Evolutionary conservation across 805 yeast genomes (phyloP), one percentile per base, ranked within the genome.

Genomic region (Monosporozyma aerobia): DNA sequence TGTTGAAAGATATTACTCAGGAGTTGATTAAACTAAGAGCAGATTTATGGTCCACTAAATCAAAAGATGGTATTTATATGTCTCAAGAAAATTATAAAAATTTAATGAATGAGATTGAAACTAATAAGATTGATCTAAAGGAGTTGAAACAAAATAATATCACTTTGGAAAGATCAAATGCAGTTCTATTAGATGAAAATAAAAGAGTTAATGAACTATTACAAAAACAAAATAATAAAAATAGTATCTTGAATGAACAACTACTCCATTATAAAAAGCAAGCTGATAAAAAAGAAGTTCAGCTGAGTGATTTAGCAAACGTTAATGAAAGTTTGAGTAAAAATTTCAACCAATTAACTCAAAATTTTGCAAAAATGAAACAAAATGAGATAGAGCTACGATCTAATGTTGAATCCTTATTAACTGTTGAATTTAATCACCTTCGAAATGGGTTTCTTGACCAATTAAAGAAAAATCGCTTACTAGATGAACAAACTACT

Each of bases 21-120:
- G 85, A 66, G 68, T 72, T 64, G 69, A 78, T 66, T 56, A 81
- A 57, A 68, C 71, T 61, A 55, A 83, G 59, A 74, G 78, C 62
- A 60, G 94, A 87, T 64, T 67, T 85, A 40, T 62, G 74, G 40
- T 84, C 90, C 0, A 76, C 88, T 0, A 74, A 83, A 55, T 69
- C 72, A 9, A 83, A 78, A 62, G 85, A 83, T 56, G 90, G 90
- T 1, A 74, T 86, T 25, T 82, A 73, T 60, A 68, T 87, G 76
- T 80, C 81, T 59, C 79, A 78, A 32, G 74, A 70, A 14, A 82
- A 82, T 62, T 83, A 83, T 59, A 77, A 76, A 49, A 78, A 77
- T 46, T 52, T 79, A 33, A 74, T 76, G 59, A 69, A 68, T 51
- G 78, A 78, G 50, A 64, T 76, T 16, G 81, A 78, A 53, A 78